These are phyloP conservation scores for Solanum lycopersicoides DNA, from an alignment of 257 asterid genomes.

Conservation along the genomic window DNA sequence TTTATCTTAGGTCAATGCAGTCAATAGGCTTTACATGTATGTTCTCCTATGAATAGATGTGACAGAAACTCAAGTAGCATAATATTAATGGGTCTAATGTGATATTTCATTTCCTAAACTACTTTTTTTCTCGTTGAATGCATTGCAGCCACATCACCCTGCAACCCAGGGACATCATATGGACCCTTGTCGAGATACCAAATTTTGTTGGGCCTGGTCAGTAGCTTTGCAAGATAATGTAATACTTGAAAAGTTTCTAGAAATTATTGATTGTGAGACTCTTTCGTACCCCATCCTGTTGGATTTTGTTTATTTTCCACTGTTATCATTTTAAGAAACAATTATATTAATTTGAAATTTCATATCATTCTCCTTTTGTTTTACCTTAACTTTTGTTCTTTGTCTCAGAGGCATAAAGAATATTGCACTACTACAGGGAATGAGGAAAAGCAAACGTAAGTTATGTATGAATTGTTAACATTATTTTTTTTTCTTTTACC, in stretches of 20 bases:
- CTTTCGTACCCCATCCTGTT: background rate
- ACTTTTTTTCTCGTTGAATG: background rate
- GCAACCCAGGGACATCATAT: background rate
- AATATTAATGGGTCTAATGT: background rate
- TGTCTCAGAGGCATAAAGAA: constrained; percentile 13
- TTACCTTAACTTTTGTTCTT: background rate
- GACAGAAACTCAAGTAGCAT: background rate
- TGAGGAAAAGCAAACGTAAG: constrained; percentile 26
- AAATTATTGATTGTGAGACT: background rate
- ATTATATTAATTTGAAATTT: background rate
- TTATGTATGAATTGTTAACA: background rate
- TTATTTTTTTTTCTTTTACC: background rate
- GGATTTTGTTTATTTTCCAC: background rate
- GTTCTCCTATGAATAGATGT: background rate
- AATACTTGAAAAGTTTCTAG: background rate
- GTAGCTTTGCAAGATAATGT: background rate
- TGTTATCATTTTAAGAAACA: background rate
- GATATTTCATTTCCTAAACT: background rate
- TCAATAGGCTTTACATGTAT: background rate
- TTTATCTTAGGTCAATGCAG: background rate
- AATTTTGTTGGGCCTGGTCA: background rate
- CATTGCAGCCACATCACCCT: background rate
- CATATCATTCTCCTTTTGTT: background rate
- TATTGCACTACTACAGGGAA: constrained; percentile 17
- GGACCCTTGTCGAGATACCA: background rate